These are phyloP conservation scores for Leishmania turanica DNA, from an alignment of 208 protist genomes.

Conservation along the genomic window DNA sequence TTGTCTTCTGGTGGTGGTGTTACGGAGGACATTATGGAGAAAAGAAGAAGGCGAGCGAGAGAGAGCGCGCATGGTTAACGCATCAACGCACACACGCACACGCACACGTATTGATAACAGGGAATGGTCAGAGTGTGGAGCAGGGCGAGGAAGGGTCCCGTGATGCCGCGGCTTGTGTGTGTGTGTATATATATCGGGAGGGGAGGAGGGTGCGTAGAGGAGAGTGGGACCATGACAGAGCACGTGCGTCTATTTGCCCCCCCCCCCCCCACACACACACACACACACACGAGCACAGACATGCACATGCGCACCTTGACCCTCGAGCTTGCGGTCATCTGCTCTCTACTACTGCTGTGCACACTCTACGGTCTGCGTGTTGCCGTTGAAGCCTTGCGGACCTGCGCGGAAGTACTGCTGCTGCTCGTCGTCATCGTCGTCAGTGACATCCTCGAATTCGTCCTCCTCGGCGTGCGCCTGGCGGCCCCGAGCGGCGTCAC, in stretches of 20 bases:
- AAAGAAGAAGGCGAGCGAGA: background rate
- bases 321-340: background rate
- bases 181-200: background rate
- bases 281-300: background rate
- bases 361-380: constrained; percentile 65
- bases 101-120: background rate
- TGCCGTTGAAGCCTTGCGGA: constrained; percentile 10
- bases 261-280: background rate
- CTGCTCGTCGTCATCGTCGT: constrained; percentile 38
- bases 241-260: too few species aligned
- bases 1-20: background rate
- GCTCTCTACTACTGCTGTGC: constrained; percentile 51
- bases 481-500: background rate
- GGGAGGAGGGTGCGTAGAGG: background rate
- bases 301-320: background rate
- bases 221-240: background rate
- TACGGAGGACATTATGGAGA: background rate
- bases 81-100: background rate
- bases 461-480: constrained; percentile 32
- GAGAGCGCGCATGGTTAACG: background rate
- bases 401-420: constrained; percentile 23
- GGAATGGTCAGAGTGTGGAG: background rate
- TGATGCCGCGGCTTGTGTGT: background rate
- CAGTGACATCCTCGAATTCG: constrained; percentile 39
- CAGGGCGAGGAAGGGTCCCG: background rate